These are phyloP conservation scores for Ballota nigra DNA, from an alignment of 257 asterid species.

Conservation along the genomic window DNA sequence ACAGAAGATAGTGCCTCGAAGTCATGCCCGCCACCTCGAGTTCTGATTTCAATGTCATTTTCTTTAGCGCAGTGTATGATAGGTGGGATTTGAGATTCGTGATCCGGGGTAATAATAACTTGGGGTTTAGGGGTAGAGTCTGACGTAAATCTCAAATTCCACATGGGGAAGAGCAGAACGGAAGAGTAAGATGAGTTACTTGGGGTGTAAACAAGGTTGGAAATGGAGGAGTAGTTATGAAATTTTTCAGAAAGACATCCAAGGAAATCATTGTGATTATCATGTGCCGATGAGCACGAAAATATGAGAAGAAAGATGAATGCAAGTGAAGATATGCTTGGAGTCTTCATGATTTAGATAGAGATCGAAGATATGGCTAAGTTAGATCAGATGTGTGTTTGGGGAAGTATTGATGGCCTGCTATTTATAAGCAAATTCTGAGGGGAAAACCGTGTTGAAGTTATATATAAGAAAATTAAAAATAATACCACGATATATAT, in stretches of 20 bases:
- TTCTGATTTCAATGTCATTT: slow-evolving; percentile 20
- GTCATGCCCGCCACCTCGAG: slow-evolving; percentile 43
- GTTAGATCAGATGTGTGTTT: background rate
- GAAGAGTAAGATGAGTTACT: slow-evolving; percentile 25
- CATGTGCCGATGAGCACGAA: background rate
- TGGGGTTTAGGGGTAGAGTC: slow-evolving; percentile 20
- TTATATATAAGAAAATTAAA: too few species aligned
- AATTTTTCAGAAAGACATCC: background rate
- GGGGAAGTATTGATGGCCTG: background rate
- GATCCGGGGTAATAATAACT: slow-evolving; percentile 15
- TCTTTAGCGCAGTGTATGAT: slow-evolving; percentile 20
- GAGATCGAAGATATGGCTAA: background rate
- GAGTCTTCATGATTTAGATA: background rate
- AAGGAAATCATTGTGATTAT: slow-evolving; percentile 7
- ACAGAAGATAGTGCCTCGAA: slow-evolving; percentile 36
- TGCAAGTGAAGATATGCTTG: background rate
- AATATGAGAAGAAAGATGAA: background rate
- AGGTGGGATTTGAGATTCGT: slow-evolving; percentile 25
- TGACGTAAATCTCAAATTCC: slow-evolving; percentile 21
- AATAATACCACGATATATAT: too few species aligned
- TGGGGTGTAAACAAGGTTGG: slow-evolving; percentile 6
- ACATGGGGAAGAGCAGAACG: slow-evolving; percentile 12
- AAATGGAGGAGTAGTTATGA: background rate
- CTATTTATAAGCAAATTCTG: background rate
- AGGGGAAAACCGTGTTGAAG: background rate